Evolutionary conservation across 169 alveolate genomes (phyloP), one percentile per base, ranked within the genome.

Genomic region (Eimeria brunetti): DNA sequence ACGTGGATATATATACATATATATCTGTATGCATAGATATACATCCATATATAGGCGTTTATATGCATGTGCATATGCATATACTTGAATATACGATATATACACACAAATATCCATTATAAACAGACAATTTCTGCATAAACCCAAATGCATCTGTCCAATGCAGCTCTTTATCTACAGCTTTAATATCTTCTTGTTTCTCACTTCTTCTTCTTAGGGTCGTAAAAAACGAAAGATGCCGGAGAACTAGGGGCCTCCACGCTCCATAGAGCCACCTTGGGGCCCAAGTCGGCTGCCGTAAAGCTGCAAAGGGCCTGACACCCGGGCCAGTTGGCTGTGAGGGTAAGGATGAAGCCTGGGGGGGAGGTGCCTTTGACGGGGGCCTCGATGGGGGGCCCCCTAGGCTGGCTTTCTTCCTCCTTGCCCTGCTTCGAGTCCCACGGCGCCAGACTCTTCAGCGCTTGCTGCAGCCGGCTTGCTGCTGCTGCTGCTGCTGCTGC

Each of bases 231-330:
- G 5, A 49, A 53, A 3, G 49, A 5, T 53, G 73, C 56, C n/a
- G 71, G 90, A 8, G 5, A 20, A 8, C 2, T 44, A 14, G 69
- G 75, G 33, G 49, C 2, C n/a, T 38, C 60, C 24, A 46, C 90
- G 51, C 9, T 83, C 90, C 90, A 83, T 6, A 83, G 90, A 8
- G 75, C 90, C 2, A 83, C 73, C 27, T 30, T 24, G 4, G 49
- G 14, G 67, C 73, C 73, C 73, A 83, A 83, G 73, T 83, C 90
- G 6, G 73, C 90, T 14, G 75, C 90, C 4, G 27, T 53, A 20
- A 83, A 83, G 75, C 51, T 56, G 38, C 58, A 30, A 53, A 53
- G 73, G 18, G 30, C n/a, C 51, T 83, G 75, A 49, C 90, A 51
- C 6, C 75, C 90, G n/a, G 90, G 53, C 90, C 90, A 83, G 16